A percentile compares a stretch with the other conserved stretches of the same genome.
phyloP scores from a whole-genome alignment of 164 flowering plant genomes.

The Vitis cinerea region DNA sequence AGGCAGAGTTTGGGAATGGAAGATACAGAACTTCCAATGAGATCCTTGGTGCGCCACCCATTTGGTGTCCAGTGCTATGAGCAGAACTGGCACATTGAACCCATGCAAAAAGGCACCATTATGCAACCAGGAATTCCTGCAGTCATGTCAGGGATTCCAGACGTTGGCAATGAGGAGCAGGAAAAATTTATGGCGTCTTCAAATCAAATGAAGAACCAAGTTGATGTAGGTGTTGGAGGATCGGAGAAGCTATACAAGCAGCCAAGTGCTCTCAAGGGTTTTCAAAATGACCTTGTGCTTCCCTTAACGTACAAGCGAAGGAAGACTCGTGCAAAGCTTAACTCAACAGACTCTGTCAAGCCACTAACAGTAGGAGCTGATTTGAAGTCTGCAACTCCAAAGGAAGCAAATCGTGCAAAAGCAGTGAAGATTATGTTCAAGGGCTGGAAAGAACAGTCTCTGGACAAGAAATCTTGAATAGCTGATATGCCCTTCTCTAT shows the following conservation, averaged over 20 bases:
- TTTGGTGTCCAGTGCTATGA: constrained; percentile 11
- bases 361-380: constrained; percentile 15
- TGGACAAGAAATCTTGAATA: constrained; percentile 12
- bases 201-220: constrained; percentile 19
- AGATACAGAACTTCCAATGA: constrained; percentile 9
- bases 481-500: no score
- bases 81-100: constrained; percentile 10
- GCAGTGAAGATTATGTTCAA: constrained; percentile 21
- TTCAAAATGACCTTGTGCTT: constrained; percentile 14
- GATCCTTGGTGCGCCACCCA: constrained; percentile 13
- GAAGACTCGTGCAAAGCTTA: constrained; percentile 21
- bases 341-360: constrained; percentile 13
- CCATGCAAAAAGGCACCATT: constrained; percentile 7
- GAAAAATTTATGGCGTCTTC: constrained; percentile 15
- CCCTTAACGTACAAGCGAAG: constrained; percentile 38
- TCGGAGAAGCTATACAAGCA: constrained; percentile 4
- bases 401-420: constrained; percentile 18
- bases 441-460: constrained; percentile 15
- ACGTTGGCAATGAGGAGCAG: constrained; percentile 9
- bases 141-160: constrained; percentile 12
- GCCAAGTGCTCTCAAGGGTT: constrained; percentile 14
- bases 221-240: constrained; percentile 12
- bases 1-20: constrained; percentile 16
- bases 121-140: constrained; percentile 18
- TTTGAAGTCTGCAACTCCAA: constrained; percentile 13